Conservation (phyloP, 2,329 filamentous ascomycete genomes). For the Alternaria rosae region DNA sequence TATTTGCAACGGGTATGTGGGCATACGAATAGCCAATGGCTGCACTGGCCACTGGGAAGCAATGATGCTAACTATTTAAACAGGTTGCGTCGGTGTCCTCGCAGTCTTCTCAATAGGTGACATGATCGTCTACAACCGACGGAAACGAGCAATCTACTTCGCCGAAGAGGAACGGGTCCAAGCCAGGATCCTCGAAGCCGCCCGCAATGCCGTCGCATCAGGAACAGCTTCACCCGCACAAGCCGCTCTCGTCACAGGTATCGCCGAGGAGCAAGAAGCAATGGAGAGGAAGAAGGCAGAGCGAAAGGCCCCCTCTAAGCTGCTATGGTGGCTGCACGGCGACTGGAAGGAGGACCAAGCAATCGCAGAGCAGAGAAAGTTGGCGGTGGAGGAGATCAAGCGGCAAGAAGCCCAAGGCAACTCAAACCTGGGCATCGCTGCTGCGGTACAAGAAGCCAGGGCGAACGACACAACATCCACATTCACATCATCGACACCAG, state of each 20-base stretch:
- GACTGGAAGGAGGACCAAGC: constrained; percentile 50
- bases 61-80: constrained; percentile 14
- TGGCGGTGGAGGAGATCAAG: constrained; percentile 42
- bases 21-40: constrained; percentile 18
- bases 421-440: constrained; percentile 32
- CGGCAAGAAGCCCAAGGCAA: constrained; percentile 34
- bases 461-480: constrained; percentile 25
- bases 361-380: constrained; percentile 43
- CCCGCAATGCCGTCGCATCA: constrained; percentile 51
- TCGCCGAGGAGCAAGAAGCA: constrained; percentile 69
- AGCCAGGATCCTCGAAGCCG: constrained; percentile 53
- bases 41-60: neutral
- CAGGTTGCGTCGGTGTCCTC: constrained; percentile 66
- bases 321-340: constrained; percentile 48
- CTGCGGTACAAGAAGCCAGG: constrained; percentile 46
- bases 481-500: constrained; percentile 32
- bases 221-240: constrained; percentile 61
- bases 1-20: constrained; percentile 65
- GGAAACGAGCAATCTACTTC: constrained; percentile 68
- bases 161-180: constrained; percentile 59
- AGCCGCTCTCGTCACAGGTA: constrained; percentile 60
- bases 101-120: constrained; percentile 71
- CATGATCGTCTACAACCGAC: constrained; percentile 72
- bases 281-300: constrained; percentile 46
- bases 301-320: constrained; percentile 37